Percentiles rank a stretch among this genome's conserved stretches.
Evolutionary conservation across 73 alveolate species (phyloP).

Genomic region (Uronychia binucleata): DNA sequence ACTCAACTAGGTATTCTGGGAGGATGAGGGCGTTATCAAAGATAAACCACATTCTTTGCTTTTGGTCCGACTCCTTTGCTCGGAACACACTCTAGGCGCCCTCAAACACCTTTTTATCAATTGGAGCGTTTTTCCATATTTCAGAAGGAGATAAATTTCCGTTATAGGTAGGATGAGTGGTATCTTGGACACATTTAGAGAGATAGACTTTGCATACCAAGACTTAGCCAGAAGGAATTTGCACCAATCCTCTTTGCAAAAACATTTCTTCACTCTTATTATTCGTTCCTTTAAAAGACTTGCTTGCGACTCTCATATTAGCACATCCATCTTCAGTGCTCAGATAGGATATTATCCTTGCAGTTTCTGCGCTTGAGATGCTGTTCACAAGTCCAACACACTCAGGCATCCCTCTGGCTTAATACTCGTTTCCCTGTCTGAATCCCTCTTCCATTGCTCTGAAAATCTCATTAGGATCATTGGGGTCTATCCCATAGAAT

Average conservation of each 20-base stretch:
- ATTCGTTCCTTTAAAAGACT: constrained; percentile 26
- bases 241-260: constrained; percentile 53
- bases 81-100: constrained; percentile 72
- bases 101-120: constrained; percentile 40
- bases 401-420: constrained; percentile 54
- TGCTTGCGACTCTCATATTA: constrained; percentile 36
- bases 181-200: constrained; percentile 73
- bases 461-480: constrained; percentile 68
- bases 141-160: constrained; percentile 65
- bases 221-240: constrained; percentile 77
- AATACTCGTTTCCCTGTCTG: constrained; percentile 69
- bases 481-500: constrained; percentile 84
- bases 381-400: constrained; percentile 74
- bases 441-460: constrained; percentile 89
- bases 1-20: constrained; percentile 90
- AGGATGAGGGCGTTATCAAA: constrained; percentile 81
- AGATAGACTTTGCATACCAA: constrained; percentile 83
- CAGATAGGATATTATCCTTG: constrained; percentile 57
- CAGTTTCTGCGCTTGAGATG: constrained; percentile 76
- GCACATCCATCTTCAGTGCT: constrained; percentile 58
- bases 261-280: constrained; percentile 48
- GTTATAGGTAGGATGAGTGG: constrained; percentile 52
- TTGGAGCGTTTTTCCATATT: constrained; percentile 67
- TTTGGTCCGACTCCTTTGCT: constrained; percentile 68
- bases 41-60: constrained; percentile 83